Evolutionary conservation across 306 rosid species (phyloP).

Genomic region (Cucurbita pepo): DNA sequence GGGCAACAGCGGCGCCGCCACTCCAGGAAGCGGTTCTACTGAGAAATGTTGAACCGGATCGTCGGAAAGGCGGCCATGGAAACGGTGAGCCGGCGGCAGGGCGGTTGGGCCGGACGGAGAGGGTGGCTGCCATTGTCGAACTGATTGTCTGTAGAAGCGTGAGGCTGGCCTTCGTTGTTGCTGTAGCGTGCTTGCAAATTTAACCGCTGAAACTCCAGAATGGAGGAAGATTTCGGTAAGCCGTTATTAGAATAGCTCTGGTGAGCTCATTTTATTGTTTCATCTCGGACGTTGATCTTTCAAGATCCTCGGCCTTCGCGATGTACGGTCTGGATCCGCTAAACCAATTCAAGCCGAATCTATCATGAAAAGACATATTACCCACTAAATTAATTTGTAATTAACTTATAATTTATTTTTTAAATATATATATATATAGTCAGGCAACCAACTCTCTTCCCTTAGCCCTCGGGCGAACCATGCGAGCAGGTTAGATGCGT

Average conservation of each 20-base stretch:
- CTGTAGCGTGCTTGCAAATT: neutral
- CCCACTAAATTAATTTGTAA: too few species aligned
- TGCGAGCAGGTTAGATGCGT: too few species aligned
- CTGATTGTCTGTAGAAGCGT: constrained; percentile 2
- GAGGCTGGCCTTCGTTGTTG: constrained; percentile 19
- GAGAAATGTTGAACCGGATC: constrained; percentile 13
- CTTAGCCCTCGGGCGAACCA: too few species aligned
- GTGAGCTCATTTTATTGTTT: neutral
- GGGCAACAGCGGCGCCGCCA: constrained; percentile 8
- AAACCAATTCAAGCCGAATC: too few species aligned
- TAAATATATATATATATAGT: too few species aligned
- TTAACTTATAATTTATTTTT: too few species aligned
- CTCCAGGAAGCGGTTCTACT: constrained; percentile 17
- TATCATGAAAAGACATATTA: too few species aligned
- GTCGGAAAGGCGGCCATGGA: constrained; percentile 24
- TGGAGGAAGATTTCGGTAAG: neutral
- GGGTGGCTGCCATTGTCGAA: constrained; percentile 45
- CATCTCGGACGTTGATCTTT: neutral
- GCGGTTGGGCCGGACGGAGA: constrained; percentile 79
- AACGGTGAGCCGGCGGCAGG: constrained; percentile 45
- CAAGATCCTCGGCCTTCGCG: too few species aligned
- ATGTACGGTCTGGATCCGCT: neutral
- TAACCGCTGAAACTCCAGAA: neutral
- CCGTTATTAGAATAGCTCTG: neutral
- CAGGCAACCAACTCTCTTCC: too few species aligned